Evolutionary conservation across 257 asterid genomes (phyloP).

Genomic region (Nicotiana paniculata): DNA sequence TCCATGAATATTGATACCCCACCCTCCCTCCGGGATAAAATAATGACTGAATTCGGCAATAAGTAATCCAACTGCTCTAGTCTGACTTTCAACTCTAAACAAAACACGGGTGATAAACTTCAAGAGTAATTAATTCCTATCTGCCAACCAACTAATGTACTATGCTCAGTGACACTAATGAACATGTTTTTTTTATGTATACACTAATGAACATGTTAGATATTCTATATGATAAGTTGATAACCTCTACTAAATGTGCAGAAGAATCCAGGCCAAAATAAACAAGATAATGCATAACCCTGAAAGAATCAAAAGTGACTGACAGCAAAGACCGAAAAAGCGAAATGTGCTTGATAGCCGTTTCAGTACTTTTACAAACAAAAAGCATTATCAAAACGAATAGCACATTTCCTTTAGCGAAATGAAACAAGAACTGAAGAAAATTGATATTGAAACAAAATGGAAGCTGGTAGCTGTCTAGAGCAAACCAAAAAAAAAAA

Average conservation of each 20-base stretch:
- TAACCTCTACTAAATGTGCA: neutral
- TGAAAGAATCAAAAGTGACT: neutral
- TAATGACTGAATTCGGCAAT: neutral
- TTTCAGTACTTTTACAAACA: neutral
- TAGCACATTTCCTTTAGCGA: neutral
- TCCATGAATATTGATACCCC: neutral
- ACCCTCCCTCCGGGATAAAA: neutral
- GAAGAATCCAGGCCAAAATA: neutral
- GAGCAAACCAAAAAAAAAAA: neutral
- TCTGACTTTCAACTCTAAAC: neutral
- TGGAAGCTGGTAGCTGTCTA: neutral
- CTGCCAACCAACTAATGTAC: neutral
- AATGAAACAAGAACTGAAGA: neutral
- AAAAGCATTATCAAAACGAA: neutral
- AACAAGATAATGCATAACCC: neutral
- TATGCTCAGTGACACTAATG: neutral
- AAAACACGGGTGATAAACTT: neutral
- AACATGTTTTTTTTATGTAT: neutral
- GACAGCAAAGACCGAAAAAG: neutral
- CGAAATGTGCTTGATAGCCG: neutral
- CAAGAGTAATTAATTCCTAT: neutral
- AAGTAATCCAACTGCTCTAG: neutral
- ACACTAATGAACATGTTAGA: neutral
- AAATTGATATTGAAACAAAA: no score
- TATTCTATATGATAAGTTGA: neutral